Evolutionary conservation across 2,329 filamentous ascomycete genomes (phyloP).

Genomic region (Venturia aucupariae): DNA sequence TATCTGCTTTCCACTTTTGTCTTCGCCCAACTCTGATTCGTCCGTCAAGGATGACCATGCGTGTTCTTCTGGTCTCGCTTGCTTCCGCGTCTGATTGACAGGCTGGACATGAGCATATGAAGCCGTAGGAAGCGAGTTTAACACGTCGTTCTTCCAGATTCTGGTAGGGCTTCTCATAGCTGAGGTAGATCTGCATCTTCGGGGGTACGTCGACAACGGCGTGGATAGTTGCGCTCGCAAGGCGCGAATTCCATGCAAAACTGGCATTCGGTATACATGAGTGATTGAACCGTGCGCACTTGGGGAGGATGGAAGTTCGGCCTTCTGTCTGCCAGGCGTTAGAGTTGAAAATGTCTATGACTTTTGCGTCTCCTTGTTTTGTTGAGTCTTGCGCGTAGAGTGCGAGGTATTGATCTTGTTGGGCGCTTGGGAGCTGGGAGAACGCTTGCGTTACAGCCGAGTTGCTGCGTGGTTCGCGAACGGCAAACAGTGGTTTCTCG

Average conservation of each 20-base stretch:
- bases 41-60: constrained; percentile 18
- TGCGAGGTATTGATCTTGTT: constrained; percentile 3
- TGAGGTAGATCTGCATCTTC: background rate
- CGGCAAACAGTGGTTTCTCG: background rate
- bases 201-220: background rate
- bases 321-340: constrained; percentile 16
- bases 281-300: background rate
- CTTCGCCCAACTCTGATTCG: constrained; percentile 16
- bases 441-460: constrained; percentile 17
- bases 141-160: background rate
- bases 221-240: constrained; percentile 1
- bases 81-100: background rate
- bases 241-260: constrained; percentile 10
- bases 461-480: constrained; percentile 6
- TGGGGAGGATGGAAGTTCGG: background rate
- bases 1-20: constrained; percentile 17
- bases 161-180: constrained; percentile 9
- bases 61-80: constrained; percentile 18
- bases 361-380: constrained; percentile 13
- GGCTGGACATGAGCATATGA: constrained; percentile 6
- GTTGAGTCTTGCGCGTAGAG: constrained; percentile 5
- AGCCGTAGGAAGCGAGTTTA: constrained; percentile 7
- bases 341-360: constrained; percentile 21
- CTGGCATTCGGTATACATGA: constrained; percentile 7
- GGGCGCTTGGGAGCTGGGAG: constrained; percentile 6